Evolutionary conservation across 306 rosid species (phyloP), one percentile per base, ranked within the genome.

Genomic region (Rubus idaeus): DNA sequence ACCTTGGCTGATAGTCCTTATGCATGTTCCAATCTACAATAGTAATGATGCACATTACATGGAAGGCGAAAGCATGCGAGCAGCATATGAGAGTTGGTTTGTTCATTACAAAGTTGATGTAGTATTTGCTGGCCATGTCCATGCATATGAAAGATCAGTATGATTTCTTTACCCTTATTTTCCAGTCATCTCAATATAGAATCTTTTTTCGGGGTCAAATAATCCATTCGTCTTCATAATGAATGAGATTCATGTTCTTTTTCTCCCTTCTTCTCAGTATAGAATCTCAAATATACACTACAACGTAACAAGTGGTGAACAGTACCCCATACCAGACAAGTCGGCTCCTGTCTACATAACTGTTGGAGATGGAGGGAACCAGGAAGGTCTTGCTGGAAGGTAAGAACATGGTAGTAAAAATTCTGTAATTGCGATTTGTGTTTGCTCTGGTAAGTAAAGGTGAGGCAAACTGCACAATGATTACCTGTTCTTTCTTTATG

Each of bases 81-180:
- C 84, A 44, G 93, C 74, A 57, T 96, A 81, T 65, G 99, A 96
- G 86, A 91, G 92, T 80, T 92, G 92, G 98, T 91, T 92, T 79
- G 74, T 89, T 79, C 42, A 80, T 3, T 83, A 91, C 88, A 96
- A 84, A 89, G 96, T 96, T 61, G 99, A 96, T 10, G 85, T 88
- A 41, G 67, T 92, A 76, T 96, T 96, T 86, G 99, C 99, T 26
- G 99, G 99, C 47, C 99, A 96, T 80, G 99, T 96, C 73, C 99
- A 96, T 85, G 99, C 98, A 41, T 96, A 96, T 74, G 99, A 96
- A 87, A 89, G 99, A 92, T 96, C 99, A 2, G 99, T 96, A 91
- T 72, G 91, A 73, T 76, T 68, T 41, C 30, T 46, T 37, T 10
- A 39, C n/a, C 30, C 12, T 2, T 44, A 11, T 35, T 11, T 44